A percentile compares a stretch with the other conserved stretches of the same genome.
Conservation (phyloP, 2,329 filamentous ascomycete genomes). For the Ramichloridium luteum region DNA sequence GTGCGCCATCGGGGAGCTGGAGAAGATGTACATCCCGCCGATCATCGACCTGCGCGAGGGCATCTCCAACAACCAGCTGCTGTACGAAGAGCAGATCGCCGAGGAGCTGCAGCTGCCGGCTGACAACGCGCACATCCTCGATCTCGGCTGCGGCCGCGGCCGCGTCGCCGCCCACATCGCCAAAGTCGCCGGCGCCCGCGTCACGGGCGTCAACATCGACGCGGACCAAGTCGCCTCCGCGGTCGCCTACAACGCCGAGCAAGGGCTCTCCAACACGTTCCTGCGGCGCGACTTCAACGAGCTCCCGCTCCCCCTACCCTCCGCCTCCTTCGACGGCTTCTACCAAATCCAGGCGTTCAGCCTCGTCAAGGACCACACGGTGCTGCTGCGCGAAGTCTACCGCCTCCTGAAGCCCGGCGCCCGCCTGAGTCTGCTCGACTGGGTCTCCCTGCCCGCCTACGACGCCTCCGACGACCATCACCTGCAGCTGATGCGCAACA, state of each 20-base stretch:
- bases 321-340: constrained; percentile 19
- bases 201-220: constrained; percentile 22
- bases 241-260: constrained; percentile 13
- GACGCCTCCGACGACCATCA: constrained; percentile 15
- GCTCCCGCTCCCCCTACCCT: constrained; percentile 16
- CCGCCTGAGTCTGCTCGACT: constrained; percentile 18
- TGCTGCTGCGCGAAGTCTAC: constrained; percentile 15
- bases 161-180: constrained; percentile 20
- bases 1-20: constrained; percentile 20
- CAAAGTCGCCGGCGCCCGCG: constrained; percentile 14
- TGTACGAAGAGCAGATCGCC: constrained; percentile 20
- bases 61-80: constrained; percentile 16
- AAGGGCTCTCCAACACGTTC: constrained; percentile 15
- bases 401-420: constrained; percentile 20
- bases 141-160: constrained; percentile 21
- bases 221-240: constrained; percentile 19
- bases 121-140: constrained; percentile 17
- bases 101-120: constrained; percentile 16
- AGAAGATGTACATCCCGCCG: constrained; percentile 23
- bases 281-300: constrained; percentile 19
- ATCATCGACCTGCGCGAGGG: constrained; percentile 14
- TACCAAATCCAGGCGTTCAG: constrained; percentile 23
- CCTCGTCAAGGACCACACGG: constrained; percentile 16
- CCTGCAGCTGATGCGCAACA: constrained; percentile 15
- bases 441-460: constrained; percentile 18